Conservation (phyloP, 306 rosid species). For the Gleditsia sinensis region DNA sequence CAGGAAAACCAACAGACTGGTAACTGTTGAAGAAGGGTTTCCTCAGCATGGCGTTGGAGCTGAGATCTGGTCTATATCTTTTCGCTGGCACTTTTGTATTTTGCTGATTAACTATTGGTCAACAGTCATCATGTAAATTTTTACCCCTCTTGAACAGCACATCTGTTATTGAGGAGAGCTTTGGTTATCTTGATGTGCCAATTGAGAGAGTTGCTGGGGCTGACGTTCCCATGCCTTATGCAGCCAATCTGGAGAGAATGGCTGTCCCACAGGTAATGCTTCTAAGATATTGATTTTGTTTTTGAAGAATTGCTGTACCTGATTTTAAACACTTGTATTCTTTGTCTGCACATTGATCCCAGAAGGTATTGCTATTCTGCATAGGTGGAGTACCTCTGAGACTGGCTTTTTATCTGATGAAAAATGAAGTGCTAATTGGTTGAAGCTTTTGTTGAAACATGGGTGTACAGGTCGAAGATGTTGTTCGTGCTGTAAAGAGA, state of each 20-base stretch:
- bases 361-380: constrained; percentile 11
- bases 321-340: background rate
- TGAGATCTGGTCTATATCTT: constrained; percentile 75
- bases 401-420: background rate
- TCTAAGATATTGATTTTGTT: constrained; percentile 4
- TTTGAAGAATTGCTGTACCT: constrained; percentile 1
- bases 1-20: constrained; percentile 85
- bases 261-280: constrained; percentile 87
- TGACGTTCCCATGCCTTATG: constrained; percentile 97
- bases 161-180: constrained; percentile 90
- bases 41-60: constrained; percentile 99
- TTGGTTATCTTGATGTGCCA: constrained; percentile 95
- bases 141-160: constrained; percentile 53
- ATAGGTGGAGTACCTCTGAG: background rate
- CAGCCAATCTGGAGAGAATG: constrained; percentile 89
- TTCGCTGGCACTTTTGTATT: constrained; percentile 1
- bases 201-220: constrained; percentile 93
- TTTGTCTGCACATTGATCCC: constrained; percentile 12
- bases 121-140: background rate
- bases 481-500: constrained; percentile 95
- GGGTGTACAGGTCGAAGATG: constrained; percentile 80
- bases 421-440: background rate
- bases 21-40: constrained; percentile 95
- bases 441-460: constrained; percentile 24
- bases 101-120: constrained; percentile 19